Base-by-base conservation (phyloP, 768 basidiomycete species). In the Xanthoconium stramineum region DNA sequence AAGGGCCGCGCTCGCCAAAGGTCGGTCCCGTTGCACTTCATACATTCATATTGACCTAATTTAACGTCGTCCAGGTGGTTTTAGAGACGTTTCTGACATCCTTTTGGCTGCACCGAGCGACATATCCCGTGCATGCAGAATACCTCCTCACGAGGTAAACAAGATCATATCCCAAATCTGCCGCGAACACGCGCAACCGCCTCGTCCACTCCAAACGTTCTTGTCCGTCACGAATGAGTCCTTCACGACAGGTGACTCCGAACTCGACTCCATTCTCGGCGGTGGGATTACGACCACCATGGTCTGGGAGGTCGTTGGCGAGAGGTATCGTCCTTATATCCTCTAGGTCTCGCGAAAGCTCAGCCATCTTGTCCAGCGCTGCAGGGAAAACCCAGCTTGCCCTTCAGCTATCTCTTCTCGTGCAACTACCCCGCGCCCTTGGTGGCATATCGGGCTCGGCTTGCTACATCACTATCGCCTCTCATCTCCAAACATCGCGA, bases 321-420 rank as follows among this genome's bases (percentile, higher is more conserved):
- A 96, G 78, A 91, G 92, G 94, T 94, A 70, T 48, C 12, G 35
- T 58, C 28, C 13, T 47, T 38, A 38, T 24, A 48, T 28, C 38
- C 42, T 24, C 24, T 50, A 19, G 19, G 49, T 53, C 43, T 40
- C 30, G 9, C 20, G 38, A 47, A 29, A 33, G 19, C 49, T 67
- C 40, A 65, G 36, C 32, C 17, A 12, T 35, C 51, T 46, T 39
- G 33, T 39, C 15, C 67, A 99, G 97, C 67, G 88, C 94, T 24
- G 85, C 96, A 29, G 97, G 97, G 38, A 99, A 99, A 74, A 94
- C 94, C 1, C 94, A 98, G 64, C 72, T 98, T 6, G 90, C 89
- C 5, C 77, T 99, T 14, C 94, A 95, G 61, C 79, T 93, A 19
- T 83, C 91, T 5, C 75, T 96, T 32, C 76, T 82, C 20, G 88